Percentiles rank a stretch among this genome's conserved stretches.
These are phyloP conservation scores for Calonectria pseudoreteaudii DNA, from an alignment of 2,329 filamentous ascomycete species.

Conservation along the genomic window DNA sequence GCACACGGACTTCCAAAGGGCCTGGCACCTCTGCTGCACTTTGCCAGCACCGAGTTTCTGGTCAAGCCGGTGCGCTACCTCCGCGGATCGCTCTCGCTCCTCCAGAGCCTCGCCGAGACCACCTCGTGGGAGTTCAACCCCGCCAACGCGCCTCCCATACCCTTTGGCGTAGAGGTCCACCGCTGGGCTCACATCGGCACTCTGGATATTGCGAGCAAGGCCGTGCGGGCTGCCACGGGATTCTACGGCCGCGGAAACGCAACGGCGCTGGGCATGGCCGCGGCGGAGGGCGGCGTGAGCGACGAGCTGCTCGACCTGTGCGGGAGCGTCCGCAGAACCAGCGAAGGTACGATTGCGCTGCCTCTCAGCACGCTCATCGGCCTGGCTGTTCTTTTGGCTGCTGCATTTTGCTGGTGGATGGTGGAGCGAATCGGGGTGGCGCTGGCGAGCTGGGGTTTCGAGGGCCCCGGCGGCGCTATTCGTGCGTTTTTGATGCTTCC, in stretches of 20 bases:
- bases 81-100: not conserved
- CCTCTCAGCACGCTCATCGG: not conserved
- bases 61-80: not conserved
- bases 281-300: not conserved
- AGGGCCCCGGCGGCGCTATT: not conserved
- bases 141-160: not conserved
- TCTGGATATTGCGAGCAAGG: not conserved
- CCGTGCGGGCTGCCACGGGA: not conserved
- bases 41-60: not conserved
- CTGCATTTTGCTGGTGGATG: not conserved
- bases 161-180: not conserved
- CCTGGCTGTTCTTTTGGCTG: not conserved
- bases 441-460: not conserved
- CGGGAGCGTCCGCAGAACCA: not conserved
- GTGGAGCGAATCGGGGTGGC: not conserved
- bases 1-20: not conserved
- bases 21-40: not conserved
- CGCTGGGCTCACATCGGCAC: not conserved
- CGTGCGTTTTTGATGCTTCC: not conserved
- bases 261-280: not conserved
- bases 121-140: not conserved
- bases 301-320: not conserved
- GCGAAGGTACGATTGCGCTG: not conserved
- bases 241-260: not conserved
- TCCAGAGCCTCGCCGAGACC: not conserved